Percentiles rank a stretch among this genome's conserved stretches.
Conservation (phyloP, 2,329 filamentous ascomycete species). For the Monosporascus ibericus region DNA sequence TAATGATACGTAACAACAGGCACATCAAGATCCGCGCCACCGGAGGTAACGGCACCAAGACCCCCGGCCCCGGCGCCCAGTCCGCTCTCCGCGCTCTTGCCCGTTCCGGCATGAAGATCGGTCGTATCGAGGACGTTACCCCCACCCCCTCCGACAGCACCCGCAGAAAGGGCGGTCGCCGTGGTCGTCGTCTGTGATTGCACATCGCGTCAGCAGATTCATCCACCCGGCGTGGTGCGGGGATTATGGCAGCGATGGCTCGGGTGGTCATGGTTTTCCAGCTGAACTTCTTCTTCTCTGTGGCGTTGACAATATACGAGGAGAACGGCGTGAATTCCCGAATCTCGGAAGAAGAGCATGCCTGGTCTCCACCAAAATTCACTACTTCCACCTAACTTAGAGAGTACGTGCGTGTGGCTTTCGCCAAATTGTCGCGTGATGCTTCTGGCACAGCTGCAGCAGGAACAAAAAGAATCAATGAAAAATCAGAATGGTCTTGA, state of each 20-base stretch:
- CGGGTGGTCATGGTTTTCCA: conserved; percentile 21
- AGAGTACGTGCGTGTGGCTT: conserved; percentile 10
- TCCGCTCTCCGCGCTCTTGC: conserved; percentile 97
- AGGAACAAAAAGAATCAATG: conserved; percentile 15
- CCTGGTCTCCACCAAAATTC: conserved; percentile 23
- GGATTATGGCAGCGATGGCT: conserved; percentile 22
- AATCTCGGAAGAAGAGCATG: conserved; percentile 49
- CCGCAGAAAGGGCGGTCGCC: conserved; percentile 99
- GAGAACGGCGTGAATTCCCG: conserved; percentile 62
- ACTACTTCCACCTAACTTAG: not conserved
- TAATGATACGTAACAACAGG: not conserved
- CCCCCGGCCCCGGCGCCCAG: conserved; percentile 96
- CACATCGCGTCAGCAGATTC: conserved; percentile 22
- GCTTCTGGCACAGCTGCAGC: conserved; percentile 26
- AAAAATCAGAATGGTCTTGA: conserved; percentile 18
- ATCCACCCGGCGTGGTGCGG: conserved; percentile 23
- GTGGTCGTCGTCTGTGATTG: conserved; percentile 98
- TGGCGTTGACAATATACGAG: conserved; percentile 67
- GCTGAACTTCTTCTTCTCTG: conserved; percentile 47
- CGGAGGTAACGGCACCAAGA: conserved; percentile 99
- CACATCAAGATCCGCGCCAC: conserved; percentile 99
- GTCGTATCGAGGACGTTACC: conserved; percentile 98
- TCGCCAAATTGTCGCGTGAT: conserved; percentile 26
- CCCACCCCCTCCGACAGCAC: conserved; percentile 99
- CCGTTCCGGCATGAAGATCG: conserved; percentile 99